A percentile compares a stretch with the other conserved stretches of the same genome.
Conservation (phyloP, 1,284 basidiomycete genomes). For the Heterobasidion occidentale region DNA sequence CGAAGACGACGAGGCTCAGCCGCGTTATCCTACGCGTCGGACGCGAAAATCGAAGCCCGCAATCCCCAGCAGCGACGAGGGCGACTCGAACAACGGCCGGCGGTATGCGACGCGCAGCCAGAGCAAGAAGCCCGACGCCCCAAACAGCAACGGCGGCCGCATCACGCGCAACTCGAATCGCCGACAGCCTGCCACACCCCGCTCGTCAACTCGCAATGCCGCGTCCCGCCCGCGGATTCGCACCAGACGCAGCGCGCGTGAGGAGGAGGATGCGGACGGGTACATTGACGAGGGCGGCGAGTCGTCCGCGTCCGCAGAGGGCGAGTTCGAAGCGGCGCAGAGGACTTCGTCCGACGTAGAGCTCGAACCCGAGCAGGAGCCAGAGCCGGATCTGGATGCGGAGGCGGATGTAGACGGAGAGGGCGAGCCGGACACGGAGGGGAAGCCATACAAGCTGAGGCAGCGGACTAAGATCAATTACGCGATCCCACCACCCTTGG, state of each 20-base stretch:
- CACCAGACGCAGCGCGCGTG: conserved; percentile 15
- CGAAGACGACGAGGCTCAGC: conserved; percentile 22
- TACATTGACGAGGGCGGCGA: conserved; percentile 38
- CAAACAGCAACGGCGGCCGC: conserved; percentile 17
- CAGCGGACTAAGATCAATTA: conserved; percentile 66
- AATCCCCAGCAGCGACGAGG: conserved; percentile 43
- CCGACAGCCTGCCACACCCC: conserved; percentile 6
- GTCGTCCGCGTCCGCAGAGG: conserved; percentile 46
- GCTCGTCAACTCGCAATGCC: conserved; percentile 1
- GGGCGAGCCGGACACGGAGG: conserved; percentile 21
- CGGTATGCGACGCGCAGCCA: conserved; percentile 28
- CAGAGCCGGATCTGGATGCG: conserved; percentile 33
- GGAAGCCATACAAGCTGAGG: conserved; percentile 54
- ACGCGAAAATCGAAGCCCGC: conserved; percentile 15
- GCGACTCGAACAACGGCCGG: conserved; percentile 16
- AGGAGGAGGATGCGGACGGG: conserved; percentile 40
- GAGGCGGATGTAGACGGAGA: conserved; percentile 40
- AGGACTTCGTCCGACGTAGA: conserved; percentile 24
- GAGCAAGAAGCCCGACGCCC: conserved; percentile 23
- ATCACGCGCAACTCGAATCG: conserved; percentile 15
- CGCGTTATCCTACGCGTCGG: conserved; percentile 10
- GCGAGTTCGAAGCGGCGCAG: conserved; percentile 44
- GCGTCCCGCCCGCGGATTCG: conserved; percentile 11
- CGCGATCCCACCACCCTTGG: conserved; percentile 67
- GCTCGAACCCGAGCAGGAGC: conserved; percentile 19